These are phyloP conservation scores for Anaeromyces robustus DNA, from an alignment of 192 early-diverging fungal genomes.

Conservation along the genomic window DNA sequence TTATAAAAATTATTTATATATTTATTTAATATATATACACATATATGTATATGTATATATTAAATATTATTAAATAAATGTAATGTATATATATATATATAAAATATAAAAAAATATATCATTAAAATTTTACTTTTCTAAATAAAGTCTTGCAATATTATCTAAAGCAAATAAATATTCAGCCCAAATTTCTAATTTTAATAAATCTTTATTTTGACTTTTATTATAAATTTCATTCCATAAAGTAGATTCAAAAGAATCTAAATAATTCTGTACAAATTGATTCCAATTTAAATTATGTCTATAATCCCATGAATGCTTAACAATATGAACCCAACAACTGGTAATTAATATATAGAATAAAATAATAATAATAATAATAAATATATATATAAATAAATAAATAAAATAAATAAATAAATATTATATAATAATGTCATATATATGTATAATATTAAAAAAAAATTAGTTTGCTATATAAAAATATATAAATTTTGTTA, in stretches of 20 bases:
- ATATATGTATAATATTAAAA: no score
- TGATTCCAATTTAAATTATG: not conserved
- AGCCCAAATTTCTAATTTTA: not conserved
- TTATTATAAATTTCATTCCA: not conserved
- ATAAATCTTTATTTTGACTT: not conserved
- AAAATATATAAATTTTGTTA: no score
- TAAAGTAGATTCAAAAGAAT: not conserved
- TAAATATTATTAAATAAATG: no score
- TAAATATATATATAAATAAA: no score
- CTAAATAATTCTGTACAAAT: not conserved
- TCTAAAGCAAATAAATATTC: not conserved
- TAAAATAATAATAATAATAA: no score
- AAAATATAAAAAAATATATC: no score
- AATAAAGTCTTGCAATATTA: not conserved
- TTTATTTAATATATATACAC: no score
- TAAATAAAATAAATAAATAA: no score
- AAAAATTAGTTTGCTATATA: no score
- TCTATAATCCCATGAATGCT: not conserved
- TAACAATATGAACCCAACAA: not conserved
- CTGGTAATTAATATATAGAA: not conserved
- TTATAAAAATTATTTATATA: not conserved
- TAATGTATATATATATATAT: no score
- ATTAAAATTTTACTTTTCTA: not conserved
- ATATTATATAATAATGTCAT: no score
- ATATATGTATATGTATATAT: no score